Conservation (phyloP, 176 grass and related monocot species). For the Oryza longistaminata region DNA sequence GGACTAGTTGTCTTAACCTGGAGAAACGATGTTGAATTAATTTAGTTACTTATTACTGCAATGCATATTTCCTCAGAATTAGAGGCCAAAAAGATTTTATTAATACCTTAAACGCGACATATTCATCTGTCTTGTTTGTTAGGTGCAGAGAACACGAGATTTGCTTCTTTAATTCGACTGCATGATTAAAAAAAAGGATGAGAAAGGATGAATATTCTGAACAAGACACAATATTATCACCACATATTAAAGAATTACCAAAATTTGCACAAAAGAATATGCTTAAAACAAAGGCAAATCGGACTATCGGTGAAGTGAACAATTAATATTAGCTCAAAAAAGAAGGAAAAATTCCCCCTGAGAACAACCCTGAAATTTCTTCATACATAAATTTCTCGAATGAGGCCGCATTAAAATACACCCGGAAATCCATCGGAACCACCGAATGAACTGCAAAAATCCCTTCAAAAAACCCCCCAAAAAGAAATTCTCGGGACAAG, state of each 20-base stretch:
- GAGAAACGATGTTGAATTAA: conserved; percentile 12
- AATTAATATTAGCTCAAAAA: not conserved
- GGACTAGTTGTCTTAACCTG: conserved; percentile 97
- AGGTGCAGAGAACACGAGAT: conserved; percentile 84
- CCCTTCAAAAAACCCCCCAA: no score
- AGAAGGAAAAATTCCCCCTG: no score
- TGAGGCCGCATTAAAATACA: not conserved
- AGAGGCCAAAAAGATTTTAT: conserved; percentile 8
- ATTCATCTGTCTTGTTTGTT: conserved; percentile 69
- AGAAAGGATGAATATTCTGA: not conserved
- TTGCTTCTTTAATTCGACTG: conserved; percentile 87
- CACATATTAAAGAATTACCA: not conserved
- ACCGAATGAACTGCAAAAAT: not conserved
- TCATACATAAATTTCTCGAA: not conserved
- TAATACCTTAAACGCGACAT: conserved; percentile 79
- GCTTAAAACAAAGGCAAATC: not conserved
- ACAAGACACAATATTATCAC: not conserved
- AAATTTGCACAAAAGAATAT: not conserved
- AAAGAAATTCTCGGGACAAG: not conserved
- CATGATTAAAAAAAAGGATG: not conserved
- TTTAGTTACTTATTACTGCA: not conserved
- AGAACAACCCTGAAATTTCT: not conserved
- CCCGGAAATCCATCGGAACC: not conserved
- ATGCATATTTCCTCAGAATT: conserved; percentile 4
- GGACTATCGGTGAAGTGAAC: not conserved